Evolutionary conservation across 495 filamentous ascomycete species (phyloP).

Genomic region (Wilcoxina mikolae): DNA sequence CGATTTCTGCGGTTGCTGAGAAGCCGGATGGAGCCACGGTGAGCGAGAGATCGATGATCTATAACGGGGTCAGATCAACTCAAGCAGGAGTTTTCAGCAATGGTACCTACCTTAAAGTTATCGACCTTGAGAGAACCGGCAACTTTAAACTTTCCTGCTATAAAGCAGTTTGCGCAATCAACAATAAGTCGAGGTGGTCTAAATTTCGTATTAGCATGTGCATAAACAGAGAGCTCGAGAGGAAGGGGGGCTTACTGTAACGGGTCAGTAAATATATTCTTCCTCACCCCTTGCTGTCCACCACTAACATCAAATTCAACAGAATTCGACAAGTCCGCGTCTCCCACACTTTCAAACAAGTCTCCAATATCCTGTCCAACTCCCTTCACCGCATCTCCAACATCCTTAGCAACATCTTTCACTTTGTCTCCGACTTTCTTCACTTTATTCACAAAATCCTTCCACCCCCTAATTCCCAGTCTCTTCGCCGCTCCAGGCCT

Average conservation of each 20-base stretch:
- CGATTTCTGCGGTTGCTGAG: slow-evolving; percentile 24
- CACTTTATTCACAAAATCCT: neutral
- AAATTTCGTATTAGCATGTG: neutral
- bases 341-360: neutral
- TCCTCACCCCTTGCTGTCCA: neutral
- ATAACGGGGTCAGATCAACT: no score
- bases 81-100: no score
- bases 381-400: neutral
- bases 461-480: slow-evolving; percentile 10
- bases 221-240: neutral
- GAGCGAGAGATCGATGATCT: slow-evolving; percentile 23
- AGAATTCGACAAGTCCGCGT: neutral
- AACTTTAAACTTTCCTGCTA: slow-evolving; percentile 27
- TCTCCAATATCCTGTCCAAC: slow-evolving; percentile 4
- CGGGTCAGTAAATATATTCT: slow-evolving; percentile 4
- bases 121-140: slow-evolving; percentile 25
- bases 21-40: slow-evolving; percentile 21
- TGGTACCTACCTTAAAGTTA: slow-evolving; percentile 24
- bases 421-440: neutral
- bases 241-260: neutral
- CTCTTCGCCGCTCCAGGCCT: slow-evolving; percentile 5
- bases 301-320: slow-evolving; percentile 1
- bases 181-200: slow-evolving; percentile 16
- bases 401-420: slow-evolving; percentile 2
- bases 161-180: slow-evolving; percentile 29